Base-by-base conservation (phyloP, 768 basidiomycete species). In the Rickenella mellea region DNA sequence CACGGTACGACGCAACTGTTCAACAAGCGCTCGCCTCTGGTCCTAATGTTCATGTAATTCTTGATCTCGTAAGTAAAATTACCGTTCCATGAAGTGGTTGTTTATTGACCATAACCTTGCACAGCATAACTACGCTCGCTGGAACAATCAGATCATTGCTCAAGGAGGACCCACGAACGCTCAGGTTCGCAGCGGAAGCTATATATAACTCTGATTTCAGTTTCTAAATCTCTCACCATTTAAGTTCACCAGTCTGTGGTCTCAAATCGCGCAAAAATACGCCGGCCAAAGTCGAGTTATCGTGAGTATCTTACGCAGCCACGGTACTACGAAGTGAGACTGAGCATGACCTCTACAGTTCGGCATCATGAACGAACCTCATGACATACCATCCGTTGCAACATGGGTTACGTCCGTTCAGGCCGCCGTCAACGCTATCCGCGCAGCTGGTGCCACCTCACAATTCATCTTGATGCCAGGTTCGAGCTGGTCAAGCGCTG, bases 91-190 rank as follows among this genome's bases (percentile, higher is more conserved):
- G 11, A 41, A 27, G 27, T n/a, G 26, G 22, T 22, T 19, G 21
- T 17, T 6, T 3, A 15, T 6, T 14, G 6, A 20, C 19, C 11
- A 27, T n/a, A 22, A 27, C n/a, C 28, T 40, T 25, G 20, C 15
- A 15, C 29, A 68, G 63, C 76, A 77, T 59, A 77, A 78, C 61
- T 77, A 77, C 48, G 76, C 72, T 8, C 65, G 76, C 33, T 76
- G 72, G 70, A 74, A 78, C 47, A 70, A 70, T 7, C 56, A 51
- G 54, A 68, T 55, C 62, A 63, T 63, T 43, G 54, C 50, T 11
- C 62, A 69, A 48, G 68, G 66, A 35, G 67, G 69, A 6, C 67
- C 69, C 1, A 62, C 64, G 27, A 61, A 68, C 44, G 62, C 50
- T 20, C 58, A 69, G 51, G n/a, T n/a, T n/a, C n/a, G n/a, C n/a